A percentile compares a stretch with the other conserved stretches of the same genome.
Conservation (phyloP, 2,329 filamentous ascomycete genomes). For the Emergomyces orientalis region DNA sequence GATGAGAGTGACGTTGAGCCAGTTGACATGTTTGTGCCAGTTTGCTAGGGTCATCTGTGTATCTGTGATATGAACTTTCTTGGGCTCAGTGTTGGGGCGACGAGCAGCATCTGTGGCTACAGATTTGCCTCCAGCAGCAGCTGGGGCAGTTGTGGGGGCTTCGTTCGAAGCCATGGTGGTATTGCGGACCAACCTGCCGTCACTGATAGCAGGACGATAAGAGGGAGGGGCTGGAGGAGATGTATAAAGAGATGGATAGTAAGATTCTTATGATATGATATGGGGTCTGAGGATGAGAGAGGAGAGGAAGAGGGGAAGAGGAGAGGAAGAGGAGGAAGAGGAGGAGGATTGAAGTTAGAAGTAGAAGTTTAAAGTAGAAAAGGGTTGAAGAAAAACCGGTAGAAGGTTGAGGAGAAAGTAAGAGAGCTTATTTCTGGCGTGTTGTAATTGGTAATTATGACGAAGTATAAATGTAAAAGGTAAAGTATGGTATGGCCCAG, state of each 20-base stretch:
- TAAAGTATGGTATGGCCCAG: not conserved
- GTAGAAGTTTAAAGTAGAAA: no score
- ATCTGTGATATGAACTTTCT: constrained; percentile 81
- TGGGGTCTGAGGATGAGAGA: not conserved
- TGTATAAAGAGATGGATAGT: not conserved
- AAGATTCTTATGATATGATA: not conserved
- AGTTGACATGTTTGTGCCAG: constrained; percentile 90
- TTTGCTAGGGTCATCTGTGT: constrained; percentile 69
- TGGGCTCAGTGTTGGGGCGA: constrained; percentile 24
- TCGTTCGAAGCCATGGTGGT: constrained; percentile 7
- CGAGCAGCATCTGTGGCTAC: not conserved
- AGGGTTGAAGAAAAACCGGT: not conserved
- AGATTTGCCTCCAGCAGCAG: not conserved
- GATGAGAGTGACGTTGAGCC: constrained; percentile 79
- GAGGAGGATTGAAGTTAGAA: no score
- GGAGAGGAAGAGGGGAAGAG: not conserved
- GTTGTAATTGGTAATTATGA: not conserved
- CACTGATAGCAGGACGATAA: not conserved
- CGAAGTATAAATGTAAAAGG: no score
- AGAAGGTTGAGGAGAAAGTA: not conserved
- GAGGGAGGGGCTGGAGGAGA: not conserved
- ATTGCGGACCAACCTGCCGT: not conserved
- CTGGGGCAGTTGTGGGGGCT: constrained; percentile 8
- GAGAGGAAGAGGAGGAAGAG: no score
- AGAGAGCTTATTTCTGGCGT: no score